phyloP scores from a whole-genome alignment of 768 basidiomycete genomes.

The Trametes elegans region DNA sequence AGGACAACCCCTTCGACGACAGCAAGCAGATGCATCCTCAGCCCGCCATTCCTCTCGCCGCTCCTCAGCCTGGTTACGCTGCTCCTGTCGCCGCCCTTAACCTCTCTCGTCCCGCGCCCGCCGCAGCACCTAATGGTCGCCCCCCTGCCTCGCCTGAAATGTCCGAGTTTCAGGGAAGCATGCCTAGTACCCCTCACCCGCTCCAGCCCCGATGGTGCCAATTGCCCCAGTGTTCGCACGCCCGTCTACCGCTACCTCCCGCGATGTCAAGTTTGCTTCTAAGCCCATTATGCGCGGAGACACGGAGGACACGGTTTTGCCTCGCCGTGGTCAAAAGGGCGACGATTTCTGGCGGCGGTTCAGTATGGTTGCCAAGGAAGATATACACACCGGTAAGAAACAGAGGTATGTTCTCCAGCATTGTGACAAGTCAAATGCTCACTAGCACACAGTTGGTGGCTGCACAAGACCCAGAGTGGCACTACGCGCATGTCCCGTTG shows the following conservation, averaged over 20 bases:
- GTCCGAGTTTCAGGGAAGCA: constrained; percentile 31
- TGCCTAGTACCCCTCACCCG: constrained; percentile 65
- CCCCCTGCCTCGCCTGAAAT: constrained; percentile 31
- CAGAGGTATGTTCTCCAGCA: too few species aligned
- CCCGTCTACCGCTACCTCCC: constrained; percentile 41
- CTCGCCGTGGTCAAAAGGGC: constrained; percentile 66
- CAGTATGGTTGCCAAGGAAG: constrained; percentile 77
- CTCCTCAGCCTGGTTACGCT: constrained; percentile 73
- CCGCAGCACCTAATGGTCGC: constrained; percentile 38
- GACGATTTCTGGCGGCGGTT: constrained; percentile 89
- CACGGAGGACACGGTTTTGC: constrained; percentile 64
- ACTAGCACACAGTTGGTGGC: constrained; percentile 73
- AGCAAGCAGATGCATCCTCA: constrained; percentile 21
- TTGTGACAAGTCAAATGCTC: too few species aligned
- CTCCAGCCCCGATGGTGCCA: constrained; percentile 76
- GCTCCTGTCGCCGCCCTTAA: constrained; percentile 67
- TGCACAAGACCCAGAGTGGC: constrained; percentile 59
- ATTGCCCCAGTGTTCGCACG: constrained; percentile 77
- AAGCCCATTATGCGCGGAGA: constrained; percentile 65
- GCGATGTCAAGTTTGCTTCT: constrained; percentile 48
- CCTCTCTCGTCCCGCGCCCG: constrained; percentile 47
- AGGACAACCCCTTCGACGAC: constrained; percentile 44
- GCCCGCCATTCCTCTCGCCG: constrained; percentile 48
- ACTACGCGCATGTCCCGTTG: constrained; percentile 54
- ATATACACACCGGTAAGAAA: constrained; percentile 46